phyloP scores from a whole-genome alignment of 768 basidiomycete genomes.

The Auricularia cornea region DNA sequence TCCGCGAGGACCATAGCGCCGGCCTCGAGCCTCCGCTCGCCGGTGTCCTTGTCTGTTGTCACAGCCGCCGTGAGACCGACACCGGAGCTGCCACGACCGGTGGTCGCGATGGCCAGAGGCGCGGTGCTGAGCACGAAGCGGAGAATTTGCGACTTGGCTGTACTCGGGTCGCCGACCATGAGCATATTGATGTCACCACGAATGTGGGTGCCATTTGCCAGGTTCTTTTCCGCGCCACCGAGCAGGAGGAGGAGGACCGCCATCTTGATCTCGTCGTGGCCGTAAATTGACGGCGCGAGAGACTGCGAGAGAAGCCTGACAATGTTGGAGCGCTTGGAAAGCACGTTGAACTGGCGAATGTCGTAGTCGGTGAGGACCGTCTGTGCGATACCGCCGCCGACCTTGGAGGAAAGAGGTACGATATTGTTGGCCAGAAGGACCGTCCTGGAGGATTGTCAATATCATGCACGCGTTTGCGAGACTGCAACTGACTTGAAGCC shows the following conservation, averaged over 20 bases:
- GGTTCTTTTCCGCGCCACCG: constrained; percentile 95
- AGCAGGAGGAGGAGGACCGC: constrained; percentile 89
- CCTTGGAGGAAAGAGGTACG: constrained; percentile 88
- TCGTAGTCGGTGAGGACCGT: constrained; percentile 86
- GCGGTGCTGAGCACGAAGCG: constrained; percentile 95
- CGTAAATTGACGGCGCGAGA: constrained; percentile 94
- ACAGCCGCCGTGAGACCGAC: constrained; percentile 99
- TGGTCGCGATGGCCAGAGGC: constrained; percentile 95
- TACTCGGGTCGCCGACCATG: constrained; percentile 99
- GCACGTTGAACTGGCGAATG: constrained; percentile 92
- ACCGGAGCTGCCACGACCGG: constrained; percentile 95
- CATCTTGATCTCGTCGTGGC: constrained; percentile 92
- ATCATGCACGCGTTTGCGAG: not conserved
- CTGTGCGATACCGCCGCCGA: constrained; percentile 91
- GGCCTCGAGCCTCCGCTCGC: constrained; percentile 92
- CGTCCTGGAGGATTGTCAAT: constrained; percentile 46
- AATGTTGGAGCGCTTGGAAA: constrained; percentile 79
- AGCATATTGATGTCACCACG: constrained; percentile 98
- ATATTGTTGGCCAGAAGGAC: constrained; percentile 92
- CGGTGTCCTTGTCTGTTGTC: constrained; percentile 96
- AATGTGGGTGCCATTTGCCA: constrained; percentile 95
- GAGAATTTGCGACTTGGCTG: constrained; percentile 92
- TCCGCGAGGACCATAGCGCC: constrained; percentile 99
- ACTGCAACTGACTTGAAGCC: constrained; percentile 78
- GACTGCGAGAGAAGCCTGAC: constrained; percentile 87